These are phyloP conservation scores for Blastobotrys ciferrii DNA, from an alignment of 1,139 yeast species.

Conservation along the genomic window DNA sequence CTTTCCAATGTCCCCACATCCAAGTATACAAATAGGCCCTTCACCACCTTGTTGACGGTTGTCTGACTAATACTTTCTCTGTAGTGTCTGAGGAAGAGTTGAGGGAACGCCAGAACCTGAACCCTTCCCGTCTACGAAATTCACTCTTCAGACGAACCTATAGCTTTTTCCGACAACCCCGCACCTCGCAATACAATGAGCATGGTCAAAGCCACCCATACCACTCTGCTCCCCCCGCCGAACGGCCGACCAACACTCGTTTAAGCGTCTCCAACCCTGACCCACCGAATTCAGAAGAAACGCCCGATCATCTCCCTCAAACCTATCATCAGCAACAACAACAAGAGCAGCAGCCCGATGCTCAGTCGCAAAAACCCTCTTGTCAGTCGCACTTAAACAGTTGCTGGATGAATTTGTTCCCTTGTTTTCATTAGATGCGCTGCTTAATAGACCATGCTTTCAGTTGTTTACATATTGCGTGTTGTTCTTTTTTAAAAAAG, in stretches of 20 bases:
- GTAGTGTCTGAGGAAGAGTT: constrained; percentile 2
- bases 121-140: background rate
- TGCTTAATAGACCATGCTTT: background rate
- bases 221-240: constrained; percentile 14
- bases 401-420: background rate
- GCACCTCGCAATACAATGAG: constrained; percentile 10
- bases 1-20: constrained; percentile 13
- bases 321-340: background rate
- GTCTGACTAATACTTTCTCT: too few species aligned
- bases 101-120: background rate
- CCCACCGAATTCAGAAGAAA: background rate
- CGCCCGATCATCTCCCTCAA: constrained; percentile 15
- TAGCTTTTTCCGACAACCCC: constrained; percentile 6
- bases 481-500: background rate
- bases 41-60: background rate
- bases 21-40: background rate
- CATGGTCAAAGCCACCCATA: constrained; percentile 14
- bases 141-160: constrained; percentile 2
- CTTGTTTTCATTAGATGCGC: background rate
- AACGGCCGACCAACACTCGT: constrained; percentile 1
- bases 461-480: background rate
- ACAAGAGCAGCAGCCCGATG: background rate
- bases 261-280: constrained; percentile 13
- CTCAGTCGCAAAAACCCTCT: background rate
- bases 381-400: background rate